These are phyloP conservation scores for Botryotinia narcissicola DNA, from an alignment of 2,329 filamentous ascomycete species.

Conservation along the genomic window DNA sequence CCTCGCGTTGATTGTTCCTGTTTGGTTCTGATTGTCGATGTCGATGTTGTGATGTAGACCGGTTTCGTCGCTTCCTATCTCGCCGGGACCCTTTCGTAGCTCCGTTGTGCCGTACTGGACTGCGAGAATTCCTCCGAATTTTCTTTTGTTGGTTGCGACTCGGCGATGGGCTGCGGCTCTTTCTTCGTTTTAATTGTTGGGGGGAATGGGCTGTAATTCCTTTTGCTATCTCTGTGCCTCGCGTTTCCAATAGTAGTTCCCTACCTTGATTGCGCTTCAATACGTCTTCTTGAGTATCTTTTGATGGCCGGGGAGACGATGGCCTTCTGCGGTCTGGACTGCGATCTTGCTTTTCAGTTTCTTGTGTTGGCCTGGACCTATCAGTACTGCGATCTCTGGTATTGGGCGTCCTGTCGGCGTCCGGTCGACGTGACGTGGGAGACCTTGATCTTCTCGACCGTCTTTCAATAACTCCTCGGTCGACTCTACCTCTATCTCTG, in stretches of 20 bases:
- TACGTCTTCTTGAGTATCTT: conserved; percentile 37
- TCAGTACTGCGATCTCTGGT: conserved; percentile 35
- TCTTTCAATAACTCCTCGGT: conserved; percentile 39
- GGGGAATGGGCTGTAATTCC: conserved; percentile 35
- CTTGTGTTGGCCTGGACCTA: conserved; percentile 34
- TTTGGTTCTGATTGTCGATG: conserved; percentile 34
- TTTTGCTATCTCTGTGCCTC: conserved; percentile 38
- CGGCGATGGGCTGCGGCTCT: conserved; percentile 38
- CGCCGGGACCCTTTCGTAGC: conserved; percentile 27
- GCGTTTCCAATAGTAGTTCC: conserved; percentile 38
- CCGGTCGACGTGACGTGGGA: conserved; percentile 38
- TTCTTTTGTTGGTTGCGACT: conserved; percentile 38
- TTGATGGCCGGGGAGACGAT: conserved; percentile 34
- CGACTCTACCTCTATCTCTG: conserved; percentile 44
- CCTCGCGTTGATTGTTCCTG: conserved; percentile 25
- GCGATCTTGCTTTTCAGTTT: conserved; percentile 35
- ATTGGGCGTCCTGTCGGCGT: conserved; percentile 37
- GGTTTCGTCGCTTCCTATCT: conserved; percentile 33
- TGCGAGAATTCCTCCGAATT: conserved; percentile 35
- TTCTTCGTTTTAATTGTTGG: conserved; percentile 38
- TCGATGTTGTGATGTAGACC: conserved; percentile 34
- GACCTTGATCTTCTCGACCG: conserved; percentile 40
- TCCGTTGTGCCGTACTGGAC: conserved; percentile 34
- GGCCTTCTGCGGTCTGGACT: conserved; percentile 36
- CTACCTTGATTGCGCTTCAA: conserved; percentile 39